Conservation (phyloP, 139 green algal species). For the Coccomyxa sp. region DNA sequence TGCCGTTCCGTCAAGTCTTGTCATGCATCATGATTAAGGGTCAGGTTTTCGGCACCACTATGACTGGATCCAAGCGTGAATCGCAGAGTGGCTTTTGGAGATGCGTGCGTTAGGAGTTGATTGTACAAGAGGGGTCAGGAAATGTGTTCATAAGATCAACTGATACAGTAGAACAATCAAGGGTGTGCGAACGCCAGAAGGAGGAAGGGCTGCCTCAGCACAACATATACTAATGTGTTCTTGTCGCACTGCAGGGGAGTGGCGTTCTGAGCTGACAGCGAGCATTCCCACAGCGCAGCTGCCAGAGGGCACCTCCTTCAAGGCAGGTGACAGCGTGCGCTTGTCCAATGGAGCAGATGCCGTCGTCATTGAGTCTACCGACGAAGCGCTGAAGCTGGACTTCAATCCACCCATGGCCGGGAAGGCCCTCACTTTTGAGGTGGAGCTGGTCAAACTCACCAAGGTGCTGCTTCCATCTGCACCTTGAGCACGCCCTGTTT, state of each 20-base stretch:
- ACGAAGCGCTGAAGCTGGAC: slow-evolving; percentile 47
- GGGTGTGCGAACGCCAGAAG: too few species aligned
- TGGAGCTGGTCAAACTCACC: slow-evolving; percentile 52
- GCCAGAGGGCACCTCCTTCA: slow-evolving; percentile 3
- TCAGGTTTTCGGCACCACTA: too few species aligned
- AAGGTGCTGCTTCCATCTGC: slow-evolving; percentile 4
- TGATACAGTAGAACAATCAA: too few species aligned
- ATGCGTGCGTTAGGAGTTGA: too few species aligned
- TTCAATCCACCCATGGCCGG: slow-evolving; percentile 71
- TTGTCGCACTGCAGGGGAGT: background rate
- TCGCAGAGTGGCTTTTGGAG: too few species aligned
- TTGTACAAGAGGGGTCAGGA: too few species aligned
- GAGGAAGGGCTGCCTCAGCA: too few species aligned
- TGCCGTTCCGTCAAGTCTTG: too few species aligned
- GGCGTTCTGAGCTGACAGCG: slow-evolving; percentile 4
- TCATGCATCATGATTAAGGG: too few species aligned
- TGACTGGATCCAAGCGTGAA: too few species aligned
- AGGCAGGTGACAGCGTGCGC: slow-evolving; percentile 28
- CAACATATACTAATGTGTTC: too few species aligned
- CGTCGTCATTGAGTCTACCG: slow-evolving; percentile 23
- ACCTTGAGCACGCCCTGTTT: background rate
- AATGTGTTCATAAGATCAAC: too few species aligned
- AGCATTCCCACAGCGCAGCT: background rate
- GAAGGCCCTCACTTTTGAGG: slow-evolving; percentile 66
- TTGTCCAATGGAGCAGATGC: slow-evolving; percentile 47